Percentiles rank a stretch among this genome's conserved stretches.
phyloP scores from a whole-genome alignment of 164 flowering plant species.

The Chloranthus sessilifolius region DNA sequence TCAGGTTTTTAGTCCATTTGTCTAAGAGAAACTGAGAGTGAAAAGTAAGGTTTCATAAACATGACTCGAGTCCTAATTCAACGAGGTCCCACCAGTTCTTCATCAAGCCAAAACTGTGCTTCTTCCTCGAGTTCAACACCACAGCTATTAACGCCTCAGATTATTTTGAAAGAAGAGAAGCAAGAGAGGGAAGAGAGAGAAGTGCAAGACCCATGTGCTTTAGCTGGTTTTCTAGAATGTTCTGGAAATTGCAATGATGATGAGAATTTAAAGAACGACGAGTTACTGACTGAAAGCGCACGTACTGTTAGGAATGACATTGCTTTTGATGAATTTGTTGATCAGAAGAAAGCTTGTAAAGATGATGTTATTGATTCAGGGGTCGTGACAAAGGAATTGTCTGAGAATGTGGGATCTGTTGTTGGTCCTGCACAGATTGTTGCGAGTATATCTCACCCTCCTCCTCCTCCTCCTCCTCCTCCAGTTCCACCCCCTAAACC shows the following conservation, averaged over 20 bases:
- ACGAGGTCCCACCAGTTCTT: conserved; percentile 62
- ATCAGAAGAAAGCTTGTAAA: conserved; percentile 25
- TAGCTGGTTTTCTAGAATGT: conserved; percentile 34
- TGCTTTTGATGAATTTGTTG: conserved; percentile 25
- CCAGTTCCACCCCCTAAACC: conserved; percentile 90
- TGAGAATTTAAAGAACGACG: conserved; percentile 35
- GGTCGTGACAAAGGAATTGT: conserved; percentile 28
- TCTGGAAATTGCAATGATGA: conserved; percentile 29
- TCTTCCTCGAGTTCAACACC: conserved; percentile 44
- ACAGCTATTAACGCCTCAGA: conserved; percentile 32
- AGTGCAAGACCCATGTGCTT: conserved; percentile 31
- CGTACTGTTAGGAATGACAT: too few species aligned
- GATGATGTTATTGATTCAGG: conserved; percentile 30
- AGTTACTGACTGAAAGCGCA: conserved; percentile 22
- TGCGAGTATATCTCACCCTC: conserved; percentile 39
- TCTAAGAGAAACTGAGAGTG: conserved; percentile 22
- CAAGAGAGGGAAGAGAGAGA: conserved; percentile 58
- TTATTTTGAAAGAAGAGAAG: conserved; percentile 25
- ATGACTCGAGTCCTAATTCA: conserved; percentile 94
- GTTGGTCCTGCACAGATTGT: conserved; percentile 24
- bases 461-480: conserved; percentile 98
- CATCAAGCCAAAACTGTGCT: conserved; percentile 58
- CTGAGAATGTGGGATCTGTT: conserved; percentile 37
- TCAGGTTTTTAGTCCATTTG: conserved; percentile 13
- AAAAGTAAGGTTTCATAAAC: conserved; percentile 1